Evolutionary conservation across 192 early-diverging fungal species (phyloP).

Genomic region (Piromyces finnis): DNA sequence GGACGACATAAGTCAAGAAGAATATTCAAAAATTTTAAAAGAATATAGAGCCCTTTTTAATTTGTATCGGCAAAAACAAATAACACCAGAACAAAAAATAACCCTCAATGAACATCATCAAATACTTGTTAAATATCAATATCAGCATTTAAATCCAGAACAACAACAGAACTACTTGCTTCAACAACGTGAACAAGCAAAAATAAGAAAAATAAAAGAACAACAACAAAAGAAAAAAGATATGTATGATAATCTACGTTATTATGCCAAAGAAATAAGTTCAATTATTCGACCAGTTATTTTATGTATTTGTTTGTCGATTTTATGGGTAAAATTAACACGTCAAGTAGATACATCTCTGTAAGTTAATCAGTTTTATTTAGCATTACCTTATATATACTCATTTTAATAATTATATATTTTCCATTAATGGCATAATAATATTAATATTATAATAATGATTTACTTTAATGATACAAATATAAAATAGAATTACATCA

Average conservation of each 20-base stretch:
- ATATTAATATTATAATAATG: too few species aligned
- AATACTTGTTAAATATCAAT: not conserved
- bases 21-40: not conserved
- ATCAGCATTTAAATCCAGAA: not conserved
- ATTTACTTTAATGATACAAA: too few species aligned
- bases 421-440: too few species aligned
- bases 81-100: not conserved
- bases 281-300: slow-evolving; percentile 65
- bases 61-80: not conserved
- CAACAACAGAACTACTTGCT: not conserved
- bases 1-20: not conserved
- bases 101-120: not conserved
- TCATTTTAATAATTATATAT: too few species aligned
- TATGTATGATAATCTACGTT: not conserved
- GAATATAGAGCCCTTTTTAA: not conserved
- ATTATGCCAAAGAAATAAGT: not conserved
- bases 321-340: slow-evolving; percentile 71
- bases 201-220: not conserved
- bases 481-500: not conserved
- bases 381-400: not conserved
- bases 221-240: not conserved
- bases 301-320: slow-evolving; percentile 50
- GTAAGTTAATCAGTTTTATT: not conserved
- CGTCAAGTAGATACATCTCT: not conserved
- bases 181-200: not conserved